Percentiles rank a stretch among this genome's conserved stretches.
Evolutionary conservation across 2,329 filamentous ascomycete genomes (phyloP).

Genomic region (Neonectria magnoliae): DNA sequence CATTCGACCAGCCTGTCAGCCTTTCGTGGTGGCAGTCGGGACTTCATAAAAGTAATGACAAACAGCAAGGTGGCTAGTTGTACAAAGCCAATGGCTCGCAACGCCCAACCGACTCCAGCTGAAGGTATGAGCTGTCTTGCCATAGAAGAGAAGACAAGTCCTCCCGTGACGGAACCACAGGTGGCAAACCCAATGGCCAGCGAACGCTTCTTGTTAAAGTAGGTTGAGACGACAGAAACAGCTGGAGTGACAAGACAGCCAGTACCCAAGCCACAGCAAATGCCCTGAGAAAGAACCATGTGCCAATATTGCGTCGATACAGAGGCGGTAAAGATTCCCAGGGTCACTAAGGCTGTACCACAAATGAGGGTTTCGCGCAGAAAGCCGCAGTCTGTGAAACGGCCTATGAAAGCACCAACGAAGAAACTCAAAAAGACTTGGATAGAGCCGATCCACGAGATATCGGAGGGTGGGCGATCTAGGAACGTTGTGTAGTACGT

Average conservation of each 20-base stretch:
- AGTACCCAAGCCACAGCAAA: not conserved
- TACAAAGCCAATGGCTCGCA: not conserved
- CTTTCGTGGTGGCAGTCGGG: conserved; percentile 2
- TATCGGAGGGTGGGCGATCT: not conserved
- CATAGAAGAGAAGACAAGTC: conserved; percentile 2
- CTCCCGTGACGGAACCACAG: not conserved
- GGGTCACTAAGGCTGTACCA: not conserved
- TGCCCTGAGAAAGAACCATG: conserved; percentile 7
- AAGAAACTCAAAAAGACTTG: conserved; percentile 11
- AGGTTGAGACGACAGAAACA: conserved; percentile 3
- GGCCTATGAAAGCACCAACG: not conserved
- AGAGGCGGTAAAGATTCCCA: conserved; percentile 4
- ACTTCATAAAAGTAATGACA: conserved; percentile 1
- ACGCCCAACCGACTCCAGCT: not conserved
- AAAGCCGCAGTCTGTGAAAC: not conserved
- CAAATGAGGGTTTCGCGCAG: not conserved
- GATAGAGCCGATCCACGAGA: conserved; percentile 12
- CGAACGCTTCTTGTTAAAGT: conserved; percentile 3
- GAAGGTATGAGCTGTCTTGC: conserved; percentile 6
- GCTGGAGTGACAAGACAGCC: conserved; percentile 6
- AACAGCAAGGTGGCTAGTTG: not conserved
- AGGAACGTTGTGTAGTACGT: conserved; percentile 4
- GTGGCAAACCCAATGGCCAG: conserved; percentile 11
- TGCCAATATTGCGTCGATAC: conserved; percentile 8
- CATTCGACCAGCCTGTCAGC: conserved; percentile 9